Evolutionary conservation across 176 grass and related monocot genomes (phyloP).

Genomic region (Saccharum spontaneum): DNA sequence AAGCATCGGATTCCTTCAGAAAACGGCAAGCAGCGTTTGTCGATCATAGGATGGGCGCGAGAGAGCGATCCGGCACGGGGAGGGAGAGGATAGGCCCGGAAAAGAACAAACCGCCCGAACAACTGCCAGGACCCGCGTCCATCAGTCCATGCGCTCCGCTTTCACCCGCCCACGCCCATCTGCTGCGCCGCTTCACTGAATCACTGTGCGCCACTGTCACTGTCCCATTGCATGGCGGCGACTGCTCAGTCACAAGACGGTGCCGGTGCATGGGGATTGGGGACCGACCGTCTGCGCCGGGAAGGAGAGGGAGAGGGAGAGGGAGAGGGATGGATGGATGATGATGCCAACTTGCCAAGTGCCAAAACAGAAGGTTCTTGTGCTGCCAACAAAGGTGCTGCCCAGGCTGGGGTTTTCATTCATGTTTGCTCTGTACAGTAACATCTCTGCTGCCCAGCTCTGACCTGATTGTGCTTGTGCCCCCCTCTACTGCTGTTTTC

Average conservation of each 20-base stretch:
- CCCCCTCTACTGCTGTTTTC: not conserved
- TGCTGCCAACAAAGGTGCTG: not conserved
- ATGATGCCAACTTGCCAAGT: not conserved
- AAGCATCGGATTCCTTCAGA: conserved; percentile 44
- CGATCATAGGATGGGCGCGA: not conserved
- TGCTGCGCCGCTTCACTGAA: not conserved
- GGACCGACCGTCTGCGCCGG: not conserved
- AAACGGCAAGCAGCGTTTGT: conserved; percentile 3
- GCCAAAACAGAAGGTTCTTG: conserved; percentile 47
- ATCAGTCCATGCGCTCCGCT: not conserved
- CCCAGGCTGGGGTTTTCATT: not conserved
- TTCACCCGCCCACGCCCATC: conserved; percentile 24
- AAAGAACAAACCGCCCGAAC: conserved; percentile 25
- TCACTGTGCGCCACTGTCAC: not conserved
- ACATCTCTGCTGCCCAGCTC: not conserved
- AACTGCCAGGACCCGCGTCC: conserved; percentile 16
- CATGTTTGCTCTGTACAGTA: conserved; percentile 9
- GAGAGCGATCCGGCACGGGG: not conserved
- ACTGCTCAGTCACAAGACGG: not conserved
- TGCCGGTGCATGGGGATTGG: not conserved
- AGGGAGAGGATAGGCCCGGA: not conserved
- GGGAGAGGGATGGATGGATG: not conserved
- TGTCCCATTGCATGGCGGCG: not conserved
- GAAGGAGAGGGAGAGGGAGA: not conserved
- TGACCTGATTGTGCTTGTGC: not conserved